A percentile compares a stretch with the other conserved stretches of the same genome.
These are phyloP conservation scores for Linnemannia elongata DNA, from an alignment of 192 early-diverging fungal species.

Conservation along the genomic window DNA sequence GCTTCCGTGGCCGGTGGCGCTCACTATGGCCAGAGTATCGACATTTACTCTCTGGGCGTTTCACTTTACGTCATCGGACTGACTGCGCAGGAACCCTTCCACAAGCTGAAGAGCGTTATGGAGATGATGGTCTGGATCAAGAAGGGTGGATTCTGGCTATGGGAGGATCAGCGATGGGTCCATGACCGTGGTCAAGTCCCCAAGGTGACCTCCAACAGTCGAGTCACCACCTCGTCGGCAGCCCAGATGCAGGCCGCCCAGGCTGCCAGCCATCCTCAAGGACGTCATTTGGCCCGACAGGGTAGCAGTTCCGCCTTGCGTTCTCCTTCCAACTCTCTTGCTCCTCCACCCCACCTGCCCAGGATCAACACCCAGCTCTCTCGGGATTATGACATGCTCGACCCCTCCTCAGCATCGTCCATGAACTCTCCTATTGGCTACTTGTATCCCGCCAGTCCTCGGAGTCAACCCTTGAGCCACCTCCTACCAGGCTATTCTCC, in stretches of 20 bases:
- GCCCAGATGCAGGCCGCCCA: conserved; percentile 12
- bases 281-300: neutral
- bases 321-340: neutral
- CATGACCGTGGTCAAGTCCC: conserved; percentile 52
- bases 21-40: conserved; percentile 37
- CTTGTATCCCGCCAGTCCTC: neutral
- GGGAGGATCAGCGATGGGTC: conserved; percentile 61
- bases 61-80: conserved; percentile 70
- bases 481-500: conserved; percentile 24
- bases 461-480: neutral
- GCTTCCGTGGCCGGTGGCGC: conserved; percentile 26
- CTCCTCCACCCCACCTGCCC: conserved; percentile 11
- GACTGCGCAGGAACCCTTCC: conserved; percentile 69
- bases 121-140: conserved; percentile 72
- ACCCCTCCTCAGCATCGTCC: conserved; percentile 3
- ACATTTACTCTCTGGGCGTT: conserved; percentile 71
- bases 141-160: conserved; percentile 75
- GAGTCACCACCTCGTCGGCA: conserved; percentile 15
- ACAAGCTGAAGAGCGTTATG: conserved; percentile 66
- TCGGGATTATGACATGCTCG: conserved; percentile 1
- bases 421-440: neutral
- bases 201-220: conserved; percentile 22
- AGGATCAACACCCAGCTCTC: conserved; percentile 43
- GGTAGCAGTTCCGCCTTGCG: neutral
- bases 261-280: conserved; percentile 1